Base-by-base conservation (phyloP, 2,329 filamentous ascomycete genomes). In the Botrytis byssoidea region DNA sequence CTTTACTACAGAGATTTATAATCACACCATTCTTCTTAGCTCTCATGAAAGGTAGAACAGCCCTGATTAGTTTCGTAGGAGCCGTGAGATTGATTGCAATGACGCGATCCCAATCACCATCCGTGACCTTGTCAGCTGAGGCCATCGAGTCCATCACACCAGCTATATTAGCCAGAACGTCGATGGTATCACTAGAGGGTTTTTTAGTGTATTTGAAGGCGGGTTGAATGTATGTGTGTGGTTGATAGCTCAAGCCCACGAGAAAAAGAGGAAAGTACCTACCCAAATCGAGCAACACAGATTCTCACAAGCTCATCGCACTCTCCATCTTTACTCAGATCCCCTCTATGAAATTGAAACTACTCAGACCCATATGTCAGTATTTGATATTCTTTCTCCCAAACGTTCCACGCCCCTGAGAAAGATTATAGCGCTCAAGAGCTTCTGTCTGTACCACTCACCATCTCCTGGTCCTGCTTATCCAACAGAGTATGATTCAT, bases 131-230 rank as follows among this genome's bases (percentile, higher is more conserved):
- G 70, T 83, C 83, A 9, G 82, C 84, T 44, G 81, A 81, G 68
- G 80, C 80, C 75, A 83, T 84, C 35, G 80, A 80, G 78, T 86
- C 84, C 77, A 83, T 83, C 29, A 85, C 77, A 40, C 84, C 85
- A 0, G 85, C 84, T 37, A 84, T 81, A 73, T 86, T 86, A 65
- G 84, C 79, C n/a, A 86, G 79, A 18, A 85, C 80, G 74, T 86
- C 84, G 55, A 84, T 77, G 29, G 78, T 77, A 3, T 73, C 72
- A 22, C 78, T 80, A 70, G 16, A 44, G 16, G 22, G 14, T 40
- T 40, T 46, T 37, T 74, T 44, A 73, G 32, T 48, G 35, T 68
- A 40, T 35, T 25, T 29, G 5, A 37, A 14, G 7, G 4, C 8
- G 5, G 16, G 25, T 29, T 55, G 12, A 2, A 35, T 48, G 42